Evolutionary conservation across 1,139 yeast species (phyloP).

Genomic region (Wickerhamomyces sp.): DNA sequence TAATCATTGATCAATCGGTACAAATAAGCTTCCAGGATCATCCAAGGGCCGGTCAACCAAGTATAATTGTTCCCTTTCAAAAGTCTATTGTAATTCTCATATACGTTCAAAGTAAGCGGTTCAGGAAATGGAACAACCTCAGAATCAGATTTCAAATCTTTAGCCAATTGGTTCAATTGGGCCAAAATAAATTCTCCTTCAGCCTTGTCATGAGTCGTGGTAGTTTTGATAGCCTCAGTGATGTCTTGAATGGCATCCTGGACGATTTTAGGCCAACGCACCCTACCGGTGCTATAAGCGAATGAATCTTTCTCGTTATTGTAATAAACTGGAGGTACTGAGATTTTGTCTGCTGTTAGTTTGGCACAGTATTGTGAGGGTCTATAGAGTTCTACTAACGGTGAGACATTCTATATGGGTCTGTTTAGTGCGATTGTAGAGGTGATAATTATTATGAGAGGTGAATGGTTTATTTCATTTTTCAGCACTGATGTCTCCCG

Average conservation of each 20-base stretch:
- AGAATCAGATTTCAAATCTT: slow-evolving; percentile 36
- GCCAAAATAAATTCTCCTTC: slow-evolving; percentile 29
- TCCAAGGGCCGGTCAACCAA: slow-evolving; percentile 94
- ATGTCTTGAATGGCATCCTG: slow-evolving; percentile 65
- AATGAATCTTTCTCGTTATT: slow-evolving; percentile 74
- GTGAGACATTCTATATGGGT: no score
- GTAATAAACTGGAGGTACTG: slow-evolving; percentile 41
- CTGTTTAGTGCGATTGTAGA: no score
- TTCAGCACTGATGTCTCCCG: no score
- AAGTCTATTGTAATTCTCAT: slow-evolving; percentile 47
- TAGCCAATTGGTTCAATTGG: slow-evolving; percentile 37
- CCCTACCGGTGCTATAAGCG: slow-evolving; percentile 72
- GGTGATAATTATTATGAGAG: no score
- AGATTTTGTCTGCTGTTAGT: neutral
- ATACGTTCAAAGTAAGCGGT: slow-evolving; percentile 40
- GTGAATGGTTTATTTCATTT: no score
- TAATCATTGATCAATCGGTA: slow-evolving; percentile 59
- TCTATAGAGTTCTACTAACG: no score
- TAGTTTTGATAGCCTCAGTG: slow-evolving; percentile 26
- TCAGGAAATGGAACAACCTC: slow-evolving; percentile 39
- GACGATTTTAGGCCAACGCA: slow-evolving; percentile 85
- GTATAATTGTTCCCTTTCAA: slow-evolving; percentile 34
- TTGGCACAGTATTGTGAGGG: no score
- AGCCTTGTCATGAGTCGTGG: slow-evolving; percentile 19
- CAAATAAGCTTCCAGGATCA: slow-evolving; percentile 77